phyloP scores from a whole-genome alignment of 495 filamentous ascomycete species.

The Pseudomonodictys pantanalensis region DNA sequence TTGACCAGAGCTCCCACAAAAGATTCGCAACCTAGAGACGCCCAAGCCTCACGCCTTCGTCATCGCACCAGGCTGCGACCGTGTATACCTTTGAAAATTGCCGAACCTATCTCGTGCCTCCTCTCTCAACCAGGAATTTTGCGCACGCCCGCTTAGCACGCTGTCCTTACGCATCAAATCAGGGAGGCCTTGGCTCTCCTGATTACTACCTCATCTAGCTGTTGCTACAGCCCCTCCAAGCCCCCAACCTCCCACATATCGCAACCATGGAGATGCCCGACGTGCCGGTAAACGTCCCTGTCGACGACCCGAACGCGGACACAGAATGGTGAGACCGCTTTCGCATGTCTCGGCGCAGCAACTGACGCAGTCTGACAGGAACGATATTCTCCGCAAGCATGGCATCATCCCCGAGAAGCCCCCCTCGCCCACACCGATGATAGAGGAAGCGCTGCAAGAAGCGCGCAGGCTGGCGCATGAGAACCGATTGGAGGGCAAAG shows the following conservation, averaged over 20 bases:
- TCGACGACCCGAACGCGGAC: slow-evolving; percentile 93
- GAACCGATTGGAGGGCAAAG: slow-evolving; percentile 88
- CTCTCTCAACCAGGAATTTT: no score
- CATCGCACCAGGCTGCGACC: no score
- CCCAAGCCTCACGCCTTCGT: no score
- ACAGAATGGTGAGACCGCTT: slow-evolving; percentile 77
- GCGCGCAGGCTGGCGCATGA: slow-evolving; percentile 78
- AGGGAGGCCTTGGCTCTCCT: neutral
- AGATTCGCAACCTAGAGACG: no score
- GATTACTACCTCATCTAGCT: neutral
- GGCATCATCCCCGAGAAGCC: slow-evolving; percentile 95
- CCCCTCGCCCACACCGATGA: slow-evolving; percentile 85
- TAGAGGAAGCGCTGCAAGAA: slow-evolving; percentile 90
- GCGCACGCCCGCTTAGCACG: no score
- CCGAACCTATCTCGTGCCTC: no score
- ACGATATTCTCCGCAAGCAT: slow-evolving; percentile 96
- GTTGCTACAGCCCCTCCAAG: neutral
- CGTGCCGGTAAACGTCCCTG: slow-evolving; percentile 74
- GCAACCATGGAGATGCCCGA: slow-evolving; percentile 41
- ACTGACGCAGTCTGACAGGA: slow-evolving; percentile 55
- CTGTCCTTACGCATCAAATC: no score
- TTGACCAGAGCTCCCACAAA: no score
- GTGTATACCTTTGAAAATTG: no score
- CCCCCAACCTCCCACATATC: neutral
- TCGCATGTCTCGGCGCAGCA: slow-evolving; percentile 2